Base-by-base conservation (phyloP, 495 filamentous ascomycete species). In the Rhizodiscina lignyota region DNA sequence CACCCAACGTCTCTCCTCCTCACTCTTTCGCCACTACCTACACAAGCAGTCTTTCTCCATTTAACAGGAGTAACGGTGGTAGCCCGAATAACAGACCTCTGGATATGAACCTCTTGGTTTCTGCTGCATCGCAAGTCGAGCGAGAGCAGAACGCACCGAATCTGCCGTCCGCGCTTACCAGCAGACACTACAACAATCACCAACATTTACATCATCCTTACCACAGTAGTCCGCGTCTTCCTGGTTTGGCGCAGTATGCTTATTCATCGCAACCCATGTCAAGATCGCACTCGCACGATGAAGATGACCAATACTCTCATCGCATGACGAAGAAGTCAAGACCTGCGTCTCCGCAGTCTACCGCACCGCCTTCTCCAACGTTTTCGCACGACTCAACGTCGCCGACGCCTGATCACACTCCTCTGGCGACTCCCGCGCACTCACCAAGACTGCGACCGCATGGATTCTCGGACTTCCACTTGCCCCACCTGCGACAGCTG, bases 301-400 rank as follows among this genome's bases (percentile, higher is more conserved):
- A 83, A 0, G 79, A 87, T 27, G 66, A 77, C 43, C 68, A 27
- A 8, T 83, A 80, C 41, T 63, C 55, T n/a, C 71, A 78, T 27
- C 72, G 82, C 24, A 71, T 76, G 37, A 72, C 75, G 21, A 94
- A 94, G 64, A 73, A 80, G 30, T 94, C 86, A 36, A 65, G 89
- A 37, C 89, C 89, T 24, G 84, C 82, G 53, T 93, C 91, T 3
- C 91, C 89, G 12, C 78, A 83, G 55, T 94, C 84, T 27, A 96
- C 89, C 2, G 87, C 86, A 16, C 89, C 89, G 19, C 91, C 87
- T 19, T 96, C 89, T 1, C 89, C 89, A n/a, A 94, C 83, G 21
- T 96, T 94, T 61, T 94, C 89, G 4, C 82, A 94, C 57, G 87
- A 91, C 61, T 94, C 86, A 5, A 72, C 83, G 18, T 96, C 91